Percentiles rank a stretch among this genome's conserved stretches.
phyloP scores from a whole-genome alignment of 1,284 basidiomycete species.

The Pseudozyma sp. region DNA sequence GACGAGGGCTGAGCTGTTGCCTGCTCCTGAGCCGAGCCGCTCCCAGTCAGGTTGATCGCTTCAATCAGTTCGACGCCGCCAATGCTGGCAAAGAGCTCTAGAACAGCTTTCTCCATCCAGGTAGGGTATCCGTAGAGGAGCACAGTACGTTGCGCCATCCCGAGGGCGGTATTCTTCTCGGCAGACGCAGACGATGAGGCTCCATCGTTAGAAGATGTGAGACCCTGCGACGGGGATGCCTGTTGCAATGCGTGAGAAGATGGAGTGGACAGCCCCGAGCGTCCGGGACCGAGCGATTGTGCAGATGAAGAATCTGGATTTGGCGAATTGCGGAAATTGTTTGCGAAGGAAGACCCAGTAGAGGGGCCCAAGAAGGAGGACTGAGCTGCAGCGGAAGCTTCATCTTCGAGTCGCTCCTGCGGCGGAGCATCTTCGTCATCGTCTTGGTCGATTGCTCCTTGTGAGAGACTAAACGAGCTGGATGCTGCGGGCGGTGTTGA shows the following conservation, averaged over 20 bases:
- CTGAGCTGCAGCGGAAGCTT: slow-evolving; percentile 24
- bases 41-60: slow-evolving; percentile 49
- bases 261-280: slow-evolving; percentile 13
- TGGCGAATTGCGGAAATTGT: slow-evolving; percentile 13
- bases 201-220: slow-evolving; percentile 6
- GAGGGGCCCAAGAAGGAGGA: slow-evolving; percentile 24
- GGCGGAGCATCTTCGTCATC: slow-evolving; percentile 52
- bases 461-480: slow-evolving; percentile 19
- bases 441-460: slow-evolving; percentile 40
- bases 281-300: slow-evolving; percentile 17
- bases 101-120: slow-evolving; percentile 50
- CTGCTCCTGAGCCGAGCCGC: slow-evolving; percentile 43
- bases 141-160: slow-evolving; percentile 49
- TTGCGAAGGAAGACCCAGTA: slow-evolving; percentile 5
- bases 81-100: slow-evolving; percentile 53
- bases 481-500: slow-evolving; percentile 43
- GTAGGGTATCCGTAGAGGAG: slow-evolving; percentile 55
- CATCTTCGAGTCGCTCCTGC: slow-evolving; percentile 47
- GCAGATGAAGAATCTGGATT: slow-evolving; percentile 12
- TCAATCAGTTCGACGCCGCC: slow-evolving; percentile 51
- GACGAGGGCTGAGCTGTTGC: slow-evolving; percentile 25
- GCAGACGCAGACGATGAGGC: slow-evolving; percentile 6
- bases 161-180: slow-evolving; percentile 25
- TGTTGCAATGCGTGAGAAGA: slow-evolving; percentile 12
- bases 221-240: slow-evolving; percentile 22